Evolutionary conservation across 176 grass and related monocot genomes (phyloP), one percentile per base, ranked within the genome.

Genomic region (Triticum dicoccoides): DNA sequence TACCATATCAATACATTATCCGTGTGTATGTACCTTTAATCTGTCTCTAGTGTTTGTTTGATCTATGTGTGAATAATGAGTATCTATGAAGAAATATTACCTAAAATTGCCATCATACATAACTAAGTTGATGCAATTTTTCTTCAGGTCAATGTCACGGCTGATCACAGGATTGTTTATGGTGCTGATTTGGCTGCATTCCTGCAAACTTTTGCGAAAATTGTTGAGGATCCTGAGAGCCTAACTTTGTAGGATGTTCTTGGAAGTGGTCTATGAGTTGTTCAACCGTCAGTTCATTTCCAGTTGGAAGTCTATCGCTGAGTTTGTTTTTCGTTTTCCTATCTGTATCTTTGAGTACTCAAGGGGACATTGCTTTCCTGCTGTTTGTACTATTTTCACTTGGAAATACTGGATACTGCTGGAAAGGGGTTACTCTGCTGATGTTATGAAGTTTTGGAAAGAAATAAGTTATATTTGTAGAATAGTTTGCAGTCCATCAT

Each of bases 131-230:
- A 29, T 82, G 23, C 32, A 44, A 64, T 9, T 15, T 77, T 56
- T 84, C 0, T 89, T 83, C 84, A 98, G 96, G 93, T 98, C 81
- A 98, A 98, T 41, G 93, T 98, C 25, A 98, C 96, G 38, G 96
- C 92, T 85, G 96, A 98, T 90, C 96, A 98, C 85, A 91, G 93
- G 73, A 98, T 91, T 82, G 89, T 98, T 17, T 98, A 98, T 47
- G 96, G 96, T 77, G 96, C 96, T 85, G 92, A 98, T 86, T 91
- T 98, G 88, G 96, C 96, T n/a, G 93, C 96, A 62, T 98, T 98
- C 86, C 86, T 98, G 3, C 86, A 94, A 74, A 94, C 96, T 78
- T 98, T 98, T 89, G 88, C 93, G 56, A 96, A 98, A 81, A 92
- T 96, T 80, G 72, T 95, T 63, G 92, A 98, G 90, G 91, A 96